Base-by-base conservation (phyloP, 805 yeast species). In the Torulaspora maleeae region DNA sequence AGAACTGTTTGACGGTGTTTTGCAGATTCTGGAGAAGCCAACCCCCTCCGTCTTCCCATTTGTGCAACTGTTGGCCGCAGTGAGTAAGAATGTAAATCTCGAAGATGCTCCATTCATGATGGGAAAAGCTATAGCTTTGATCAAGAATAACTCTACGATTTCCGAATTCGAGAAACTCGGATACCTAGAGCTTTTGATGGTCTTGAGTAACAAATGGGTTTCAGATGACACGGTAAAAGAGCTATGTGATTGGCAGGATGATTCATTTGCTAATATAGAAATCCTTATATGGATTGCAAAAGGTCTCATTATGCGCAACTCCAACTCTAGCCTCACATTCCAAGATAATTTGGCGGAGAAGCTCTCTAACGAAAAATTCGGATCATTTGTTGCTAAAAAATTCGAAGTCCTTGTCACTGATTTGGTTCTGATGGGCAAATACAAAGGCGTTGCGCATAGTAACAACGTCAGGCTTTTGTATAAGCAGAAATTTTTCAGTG, bases 401-500 rank as follows among this genome's bases (percentile, higher is more conserved):
- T 75, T 86, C 41, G 85, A 80, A 33, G 71, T 88, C 2, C 59
- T 87, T 15, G 76, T 86, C 25, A 71, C 80, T n/a, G 90, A 87
- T 54, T 73, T 85, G 40, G 76, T 78, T 13, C 67, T 83, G 5
- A 77, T 84, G 44, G 67, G 73, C 37, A 79, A 77, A 55, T 74
- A 51, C 36, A 71, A 68, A 49, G 64, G 72, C 59, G 53, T 61
- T 58, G 30, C 73, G 50, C 58, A 59, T 55, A 79, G 79, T 50
- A 72, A 84, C 44, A 78, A 81, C 48, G 76, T 83, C 15, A 76
- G 85, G 47, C 63, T 77, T 36, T 71, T 93, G 19, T 87, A 84
- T 72, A 88, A 88, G 60, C 99, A 93, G 59, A 81, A 81, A 51
- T 73, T 86, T 20, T 87, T 88, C 60, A 78, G 79, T 48, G 66